Evolutionary conservation across 768 basidiomycete species (phyloP), one percentile per base, ranked within the genome.

Genomic region (Lactarius deliciosus): DNA sequence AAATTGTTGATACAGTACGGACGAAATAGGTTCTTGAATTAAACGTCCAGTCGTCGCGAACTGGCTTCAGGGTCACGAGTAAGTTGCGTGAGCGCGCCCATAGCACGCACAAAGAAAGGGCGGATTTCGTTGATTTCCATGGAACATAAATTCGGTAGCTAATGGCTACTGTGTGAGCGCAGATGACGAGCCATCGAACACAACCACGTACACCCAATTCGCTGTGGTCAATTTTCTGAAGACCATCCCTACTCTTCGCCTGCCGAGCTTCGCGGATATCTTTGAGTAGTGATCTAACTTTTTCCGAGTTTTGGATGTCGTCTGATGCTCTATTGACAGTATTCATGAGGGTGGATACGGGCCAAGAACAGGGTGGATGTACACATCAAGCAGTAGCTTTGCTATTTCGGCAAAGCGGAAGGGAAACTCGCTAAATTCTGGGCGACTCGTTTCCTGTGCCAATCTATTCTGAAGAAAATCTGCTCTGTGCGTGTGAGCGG

Each of bases 181-280:
- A 36, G 9, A 36, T 41, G 61, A 61, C 45, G 56, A 53, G 61
- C 54, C 57, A 56, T 43, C 22, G 40, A 32, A 57, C 16, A 13
- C 22, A 40, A 36, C 38, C 8, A 77, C 87, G 50, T 75, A 92
- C 93, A 77, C 86, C 87, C 32, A 94, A 82, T 75, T 92, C 90
- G 69, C 86, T 90, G 73, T 92, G 85, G 75, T 95, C 91, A 34
- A 97, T 81, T 66, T 84, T 85, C 66, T 83, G 81, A 2, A 98
- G 78, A 81, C 95, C 95, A 63, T 91, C 86, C 68, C 96, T 80
- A 77, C 91, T 89, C 74, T 99, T 99, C 9, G 95, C 91, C 75
- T 98, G 96, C 45, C 97, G 84, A 15, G 92, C 93, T 79, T 98
- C 96, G 15, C 96, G 89, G n/a, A 98, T 81, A 74, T 97, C 95